Evolutionary conservation across 768 basidiomycete species (phyloP), one percentile per base, ranked within the genome.

Genomic region (Termitomyces eurrhizus): DNA sequence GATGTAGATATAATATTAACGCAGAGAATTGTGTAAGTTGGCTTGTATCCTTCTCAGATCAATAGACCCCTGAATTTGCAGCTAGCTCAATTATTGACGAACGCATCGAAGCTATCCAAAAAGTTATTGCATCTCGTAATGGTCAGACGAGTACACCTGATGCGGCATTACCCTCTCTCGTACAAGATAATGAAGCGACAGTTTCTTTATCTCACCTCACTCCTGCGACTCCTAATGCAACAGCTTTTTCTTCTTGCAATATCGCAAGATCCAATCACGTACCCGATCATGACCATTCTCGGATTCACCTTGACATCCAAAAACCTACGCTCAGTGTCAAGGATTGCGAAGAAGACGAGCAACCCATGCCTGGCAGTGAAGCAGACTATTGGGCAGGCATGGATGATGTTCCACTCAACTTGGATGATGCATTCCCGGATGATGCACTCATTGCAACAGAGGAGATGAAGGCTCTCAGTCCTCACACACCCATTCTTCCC

Each of bases 301-400:
- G 33, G 2, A 44, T 57, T 32, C 36, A 54, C 11, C 16, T 35
- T 55, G 46, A 49, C 18, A 21, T 29, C 9, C 35, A 42, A 52
- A 41, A 18, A 8, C 24, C 18, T 52, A 48, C 14, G 14, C 21
- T 37, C n/a, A 13, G 54, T 32, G 29, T 21, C 32, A 44, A 12
- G 18, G 29, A 42, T n/a, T n/a, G 32, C 13, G 33, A 50, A 58
- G 50, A 33, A 45, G 57, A 69, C 14, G 69, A 72, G 8, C 63
- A 72, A 9, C 57, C 65, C 12, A 68, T 69, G 46, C 67, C 64
- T 33, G 74, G 72, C 41, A 78, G 75, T 56, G 84, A 85, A 49
- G 81, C 80, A 21, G 75, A 73, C 11, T 75, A 80, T 37, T 86
- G 83, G 80, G 75, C 73, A 49, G 71, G 71, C 16, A 64, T 83